Evolutionary conservation across 2,329 filamentous ascomycete species (phyloP), one percentile per base, ranked within the genome.

Genomic region (Exutisphaerella laricina): DNA sequence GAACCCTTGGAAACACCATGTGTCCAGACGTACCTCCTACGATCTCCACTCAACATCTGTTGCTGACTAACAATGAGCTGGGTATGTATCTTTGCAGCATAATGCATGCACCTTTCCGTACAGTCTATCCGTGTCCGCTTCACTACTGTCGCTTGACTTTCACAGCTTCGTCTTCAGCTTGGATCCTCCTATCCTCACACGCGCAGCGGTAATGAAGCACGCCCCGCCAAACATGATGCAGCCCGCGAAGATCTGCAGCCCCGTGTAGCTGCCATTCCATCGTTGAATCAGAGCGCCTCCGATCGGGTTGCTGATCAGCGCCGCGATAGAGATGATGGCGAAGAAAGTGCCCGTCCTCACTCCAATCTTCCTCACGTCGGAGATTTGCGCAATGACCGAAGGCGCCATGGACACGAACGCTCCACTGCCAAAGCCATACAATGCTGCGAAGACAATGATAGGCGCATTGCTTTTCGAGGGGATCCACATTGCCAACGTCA

Each of bases 401-500:
- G 84, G 80, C 0, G 70, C 70, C 13, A 87, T 66, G 0, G 77
- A 77, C 25, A 84, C 75, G 54, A 80, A 84, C 2, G 77, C 77
- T 9, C 84, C 84, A 0, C 78, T 81, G 10, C 73, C 73, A 59
- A 87, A 85, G 13, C 83, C 84, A 52, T 84, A 88, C 5, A 85
- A 63, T n/a, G 74, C 69, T 9, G 75, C 72, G 60, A 85, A 87
- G 25, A 79, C 69, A 37, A 86, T 72, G 45, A 82, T 76, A 1
- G 76, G 72, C 0, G 73, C 72, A 7, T 79, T 74, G 26, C 68
- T 68, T 3, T 49, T 47, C 8, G 68, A 71, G 1, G 73, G 71
- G 4, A 79, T 64, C 78, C 78, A 76, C 2, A 83, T 60, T 20
- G 70, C 73, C 0, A 80, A 63, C 9, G 63, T 63, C 28, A 65